These are phyloP conservation scores for Lyophyllum shimeji DNA, from an alignment of 768 basidiomycete genomes.

Conservation along the genomic window DNA sequence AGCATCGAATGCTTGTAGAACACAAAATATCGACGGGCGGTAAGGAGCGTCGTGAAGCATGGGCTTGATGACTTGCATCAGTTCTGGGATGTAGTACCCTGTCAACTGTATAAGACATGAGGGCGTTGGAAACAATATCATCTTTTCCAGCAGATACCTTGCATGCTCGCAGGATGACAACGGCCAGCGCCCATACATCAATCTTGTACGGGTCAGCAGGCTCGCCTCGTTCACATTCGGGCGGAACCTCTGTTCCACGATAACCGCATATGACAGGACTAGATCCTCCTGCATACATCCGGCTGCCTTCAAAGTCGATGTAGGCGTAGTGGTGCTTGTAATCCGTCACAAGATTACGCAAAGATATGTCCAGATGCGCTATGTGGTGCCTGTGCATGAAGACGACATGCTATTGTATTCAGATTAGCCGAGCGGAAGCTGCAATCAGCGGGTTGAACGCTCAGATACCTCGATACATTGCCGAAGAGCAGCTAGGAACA, in stretches of 20 bases:
- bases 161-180: slow-evolving; percentile 63
- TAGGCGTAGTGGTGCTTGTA: slow-evolving; percentile 64
- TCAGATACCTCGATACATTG: slow-evolving; percentile 65
- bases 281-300: slow-evolving; percentile 41
- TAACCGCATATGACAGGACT: slow-evolving; percentile 40
- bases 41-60: slow-evolving; percentile 59
- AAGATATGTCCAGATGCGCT: slow-evolving; percentile 72
- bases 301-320: slow-evolving; percentile 74
- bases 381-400: slow-evolving; percentile 71
- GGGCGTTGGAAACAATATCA: neutral
- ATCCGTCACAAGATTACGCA: slow-evolving; percentile 68
- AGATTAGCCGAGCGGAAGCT: neutral
- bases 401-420: slow-evolving; percentile 49
- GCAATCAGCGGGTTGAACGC: neutral
- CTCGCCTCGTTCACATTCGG: slow-evolving; percentile 59
- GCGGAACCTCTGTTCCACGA: slow-evolving; percentile 67
- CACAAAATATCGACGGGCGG: slow-evolving; percentile 50
- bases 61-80: slow-evolving; percentile 52
- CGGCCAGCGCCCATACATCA: slow-evolving; percentile 72
- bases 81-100: slow-evolving; percentile 56
- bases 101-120: slow-evolving; percentile 40
- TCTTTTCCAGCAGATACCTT: slow-evolving; percentile 39
- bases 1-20: slow-evolving; percentile 52
- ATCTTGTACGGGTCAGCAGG: slow-evolving; percentile 62
- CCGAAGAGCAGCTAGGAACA: slow-evolving; percentile 56